Base-by-base conservation (phyloP, 768 basidiomycete genomes). In the Hypholoma fasciculare region DNA sequence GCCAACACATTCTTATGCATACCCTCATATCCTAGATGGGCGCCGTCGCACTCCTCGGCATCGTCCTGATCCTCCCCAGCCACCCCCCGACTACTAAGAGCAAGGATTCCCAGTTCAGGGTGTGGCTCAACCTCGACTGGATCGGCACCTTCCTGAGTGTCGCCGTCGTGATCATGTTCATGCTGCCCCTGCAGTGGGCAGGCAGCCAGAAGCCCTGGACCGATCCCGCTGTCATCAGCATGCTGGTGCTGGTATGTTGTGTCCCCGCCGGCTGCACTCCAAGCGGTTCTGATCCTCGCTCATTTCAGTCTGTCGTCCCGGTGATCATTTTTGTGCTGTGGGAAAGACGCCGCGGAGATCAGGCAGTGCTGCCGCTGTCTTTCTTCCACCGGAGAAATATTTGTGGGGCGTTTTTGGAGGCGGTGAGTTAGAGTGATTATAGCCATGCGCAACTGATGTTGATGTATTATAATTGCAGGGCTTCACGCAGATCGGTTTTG, bases 121-220 rank as follows among this genome's bases (percentile, higher is more conserved):
- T 48, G 66, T 82, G 52, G 79, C 81, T 61, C 74, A 71, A 66
- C 26, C 78, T 51, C 78, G 79, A 52, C 17, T 52, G 51, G 51
- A 39, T 52, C 13, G 70, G 74, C 0, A 62, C 66, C 16, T 67
- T 81, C 20, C 69, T 75, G 52, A 65, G 80, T 49, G 68, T 63
- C 4, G 60, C 71, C 27, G 64, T 78, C 49, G 74, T 74, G 7
- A 71, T 69, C 52, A 52, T 52, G 20, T 66, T 81, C 13, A 67
- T 80, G 30, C 69, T 82, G 3, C 74, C 80, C 2, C 63, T 82
- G 4, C 75, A 79, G 59, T 80, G 78, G 77, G 81, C 79, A n/a
- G 80, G 81, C 1, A 74, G 76, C 59, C 65, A 67, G 6, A 76
- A 77, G 56, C 68, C 77, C 2, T 83, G 82, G 82, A 66, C 62